Percentiles rank a stretch among this genome's conserved stretches.
These are phyloP conservation scores for Salvia rosmarinus DNA, from an alignment of 257 asterid species.

Conservation along the genomic window DNA sequence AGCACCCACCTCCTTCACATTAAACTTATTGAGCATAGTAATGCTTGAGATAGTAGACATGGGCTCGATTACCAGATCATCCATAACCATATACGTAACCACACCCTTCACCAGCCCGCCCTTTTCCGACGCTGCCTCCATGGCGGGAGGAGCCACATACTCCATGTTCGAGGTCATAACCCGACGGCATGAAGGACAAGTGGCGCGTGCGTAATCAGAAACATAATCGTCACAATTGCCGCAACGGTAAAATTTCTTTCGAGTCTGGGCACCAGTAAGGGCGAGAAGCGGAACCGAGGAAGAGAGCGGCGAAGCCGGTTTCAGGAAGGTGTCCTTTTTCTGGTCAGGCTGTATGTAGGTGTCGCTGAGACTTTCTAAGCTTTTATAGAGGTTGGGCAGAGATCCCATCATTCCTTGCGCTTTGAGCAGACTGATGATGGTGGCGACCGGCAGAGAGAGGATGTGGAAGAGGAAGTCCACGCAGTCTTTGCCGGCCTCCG, in stretches of 20 bases:
- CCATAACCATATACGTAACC: slow-evolving; percentile 41
- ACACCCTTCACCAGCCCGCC: slow-evolving; percentile 49
- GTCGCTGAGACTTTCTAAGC: neutral
- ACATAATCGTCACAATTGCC: neutral
- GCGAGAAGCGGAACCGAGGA: slow-evolving; percentile 20
- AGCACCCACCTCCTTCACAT: slow-evolving; percentile 33
- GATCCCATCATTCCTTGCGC: neutral
- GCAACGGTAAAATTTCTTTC: slow-evolving; percentile 3
- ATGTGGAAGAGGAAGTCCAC: slow-evolving; percentile 45
- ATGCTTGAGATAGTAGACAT: slow-evolving; percentile 38
- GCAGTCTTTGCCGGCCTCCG: slow-evolving; percentile 19
- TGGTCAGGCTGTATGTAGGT: slow-evolving; percentile 26
- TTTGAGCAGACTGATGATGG: neutral
- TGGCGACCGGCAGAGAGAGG: slow-evolving; percentile 36
- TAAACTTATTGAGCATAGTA: slow-evolving; percentile 29
- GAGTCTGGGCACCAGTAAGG: neutral
- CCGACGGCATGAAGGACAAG: neutral
- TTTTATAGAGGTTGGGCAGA: neutral
- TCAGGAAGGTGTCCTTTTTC: slow-evolving; percentile 32
- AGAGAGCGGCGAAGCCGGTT: slow-evolving; percentile 2
- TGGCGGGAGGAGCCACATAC: slow-evolving; percentile 27
- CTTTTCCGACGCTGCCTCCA: neutral
- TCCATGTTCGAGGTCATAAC: neutral
- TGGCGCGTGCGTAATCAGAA: neutral
- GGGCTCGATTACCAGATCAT: slow-evolving; percentile 37